phyloP scores from a whole-genome alignment of 148 eudicot species.

The Euryodendron excelsum region DNA sequence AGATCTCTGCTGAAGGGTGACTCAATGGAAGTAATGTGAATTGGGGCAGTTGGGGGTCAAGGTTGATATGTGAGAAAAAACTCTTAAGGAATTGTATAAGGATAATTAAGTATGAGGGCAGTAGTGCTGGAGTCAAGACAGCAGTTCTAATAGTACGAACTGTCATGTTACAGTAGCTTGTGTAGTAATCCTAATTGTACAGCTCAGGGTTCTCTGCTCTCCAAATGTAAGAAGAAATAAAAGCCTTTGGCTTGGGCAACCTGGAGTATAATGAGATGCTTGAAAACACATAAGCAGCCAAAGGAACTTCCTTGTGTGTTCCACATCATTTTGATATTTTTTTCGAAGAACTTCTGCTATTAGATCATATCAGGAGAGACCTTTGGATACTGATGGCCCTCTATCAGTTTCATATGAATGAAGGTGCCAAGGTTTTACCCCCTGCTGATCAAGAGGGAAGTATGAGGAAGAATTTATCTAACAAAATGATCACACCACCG shows the following conservation, averaged over 20 bases:
- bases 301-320: neutral
- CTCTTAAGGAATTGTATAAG: too few species aligned
- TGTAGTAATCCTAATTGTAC: neutral
- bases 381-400: too few species aligned
- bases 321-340: neutral
- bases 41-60: neutral
- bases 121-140: neutral
- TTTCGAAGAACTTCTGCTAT: neutral
- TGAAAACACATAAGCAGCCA: neutral
- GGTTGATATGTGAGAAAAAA: too few species aligned
- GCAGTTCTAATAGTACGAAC: neutral
- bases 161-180: neutral
- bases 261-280: neutral
- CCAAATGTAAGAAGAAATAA: neutral
- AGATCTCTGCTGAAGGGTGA: neutral
- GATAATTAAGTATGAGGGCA: neutral
- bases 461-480: too few species aligned
- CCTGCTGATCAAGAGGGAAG: too few species aligned
- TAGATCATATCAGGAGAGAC: neutral
- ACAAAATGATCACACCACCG: too few species aligned
- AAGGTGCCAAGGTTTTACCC: too few species aligned
- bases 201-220: neutral
- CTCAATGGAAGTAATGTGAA: neutral
- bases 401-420: too few species aligned
- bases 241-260: neutral